Evolutionary conservation across 106 monocot genomes (phyloP), one percentile per base, ranked within the genome.

Genomic region (Dendrobium officinale): DNA sequence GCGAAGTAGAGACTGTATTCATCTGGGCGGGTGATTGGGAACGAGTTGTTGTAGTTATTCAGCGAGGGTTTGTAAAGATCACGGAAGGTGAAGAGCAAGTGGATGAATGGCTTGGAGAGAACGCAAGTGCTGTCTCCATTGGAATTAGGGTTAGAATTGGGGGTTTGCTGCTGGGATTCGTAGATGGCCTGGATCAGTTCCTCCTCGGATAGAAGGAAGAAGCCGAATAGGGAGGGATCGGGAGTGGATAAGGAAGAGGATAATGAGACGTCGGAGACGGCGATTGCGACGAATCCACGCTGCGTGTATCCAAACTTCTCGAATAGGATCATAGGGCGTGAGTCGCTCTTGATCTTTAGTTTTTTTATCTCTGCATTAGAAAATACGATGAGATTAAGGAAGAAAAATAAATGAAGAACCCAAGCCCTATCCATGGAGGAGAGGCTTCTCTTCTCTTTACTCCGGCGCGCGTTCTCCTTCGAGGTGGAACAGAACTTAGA

Each of bases 1-100:
- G 88, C 92, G 80, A 92, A 94, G 85, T 87, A 90, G 61, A 94
- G 88, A 68, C 77, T 85, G 85, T 94, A 94, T 88, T 94, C 94
- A 43, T 94, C 94, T 15, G 94, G 89, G 40, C 78, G 83, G 29
- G 86, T 77, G 79, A 94, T 81, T 22, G 91, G 83, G 81, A 85
- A 92, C 72, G 86, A 75, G 37, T 41, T n/a, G 83, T 86, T 85
- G 77, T 77, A 89, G 77, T 29, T 51, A 44, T 77, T 78, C 15
- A 7, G 7, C 67, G 37, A 79, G 22, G 47, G 20, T 1, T 55
- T 41, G 49, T 42, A 13, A 84, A 95, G 81, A 16, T 91, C 88
- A 15, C 22, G 58, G 85, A 95, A 95, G 29, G 77, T 89, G 89
- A 95, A 93, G 73, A 95, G 85, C 22, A 13, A 51, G 37, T 20